A percentile compares a stretch with the other conserved stretches of the same genome.
Evolutionary conservation across 495 filamentous ascomycete genomes (phyloP).

Genomic region (Podospora conica): DNA sequence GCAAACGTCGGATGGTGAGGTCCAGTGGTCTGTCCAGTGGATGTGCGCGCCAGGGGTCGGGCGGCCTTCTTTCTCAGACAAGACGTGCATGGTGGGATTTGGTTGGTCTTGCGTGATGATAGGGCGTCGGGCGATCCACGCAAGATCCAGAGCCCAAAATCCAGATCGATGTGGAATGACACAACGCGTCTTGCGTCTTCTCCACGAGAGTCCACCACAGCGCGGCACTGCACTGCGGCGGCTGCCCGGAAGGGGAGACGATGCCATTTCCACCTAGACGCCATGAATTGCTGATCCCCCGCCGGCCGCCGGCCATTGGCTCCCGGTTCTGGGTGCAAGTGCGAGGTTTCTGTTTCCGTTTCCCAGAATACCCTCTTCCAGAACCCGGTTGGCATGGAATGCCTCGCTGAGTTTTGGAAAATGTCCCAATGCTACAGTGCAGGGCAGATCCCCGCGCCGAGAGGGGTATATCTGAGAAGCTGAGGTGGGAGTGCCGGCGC

Average conservation of each 20-base stretch:
- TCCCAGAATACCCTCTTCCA: background rate
- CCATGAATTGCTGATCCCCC: background rate
- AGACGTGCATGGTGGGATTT: slow-evolving; percentile 6
- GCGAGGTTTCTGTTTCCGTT: too few relatives aligned
- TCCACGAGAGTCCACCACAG: background rate
- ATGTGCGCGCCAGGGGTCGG: background rate
- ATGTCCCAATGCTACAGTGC: slow-evolving; percentile 7
- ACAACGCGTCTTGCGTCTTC: slow-evolving; percentile 3
- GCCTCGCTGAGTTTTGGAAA: background rate
- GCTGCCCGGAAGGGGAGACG: background rate
- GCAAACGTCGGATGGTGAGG: background rate
- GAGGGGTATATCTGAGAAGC: slow-evolving; percentile 9
- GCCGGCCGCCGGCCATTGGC: background rate
- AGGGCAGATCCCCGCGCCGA: slow-evolving; percentile 6
- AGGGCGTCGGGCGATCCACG: slow-evolving; percentile 11
- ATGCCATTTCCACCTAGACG: background rate
- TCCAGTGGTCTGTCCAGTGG: background rate
- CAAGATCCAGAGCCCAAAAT: slow-evolving; percentile 2
- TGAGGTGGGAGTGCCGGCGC: background rate
- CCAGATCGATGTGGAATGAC: slow-evolving; percentile 14
- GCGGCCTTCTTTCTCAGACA: slow-evolving; percentile 2
- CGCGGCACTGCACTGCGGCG: background rate
- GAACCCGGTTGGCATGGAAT: background rate
- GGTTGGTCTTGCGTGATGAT: slow-evolving; percentile 3
- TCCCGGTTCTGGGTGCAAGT: background rate